Conservation (phyloP, 345 rosid species). For the Salix exigua region DNA sequence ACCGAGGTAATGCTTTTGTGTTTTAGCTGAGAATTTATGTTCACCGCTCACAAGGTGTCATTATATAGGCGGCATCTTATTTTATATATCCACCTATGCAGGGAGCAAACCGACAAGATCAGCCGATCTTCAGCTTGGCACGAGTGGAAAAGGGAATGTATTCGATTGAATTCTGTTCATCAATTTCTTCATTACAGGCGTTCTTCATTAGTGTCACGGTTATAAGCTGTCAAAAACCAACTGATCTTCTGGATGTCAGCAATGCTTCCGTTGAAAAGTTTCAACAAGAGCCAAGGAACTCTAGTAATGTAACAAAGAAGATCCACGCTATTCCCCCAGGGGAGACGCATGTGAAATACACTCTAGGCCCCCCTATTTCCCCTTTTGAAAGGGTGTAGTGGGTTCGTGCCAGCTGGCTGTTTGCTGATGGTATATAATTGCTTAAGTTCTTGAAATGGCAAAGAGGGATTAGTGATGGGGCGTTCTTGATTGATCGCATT, state of each 20-base stretch:
- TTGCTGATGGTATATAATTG: not conserved
- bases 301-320: conserved; percentile 20
- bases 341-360: conserved; percentile 40
- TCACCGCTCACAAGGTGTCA: not conserved
- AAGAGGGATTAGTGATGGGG: not conserved
- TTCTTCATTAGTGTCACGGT: conserved; percentile 59
- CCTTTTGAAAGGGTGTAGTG: conserved; percentile 74
- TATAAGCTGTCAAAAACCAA: conserved; percentile 37
- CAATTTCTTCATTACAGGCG: conserved; percentile 62
- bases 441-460: not conserved
- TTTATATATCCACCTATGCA: conserved; percentile 12
- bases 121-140: conserved; percentile 52
- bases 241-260: conserved; percentile 22
- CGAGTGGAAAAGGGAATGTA: conserved; percentile 50
- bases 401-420: not conserved
- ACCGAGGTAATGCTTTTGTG: conserved; percentile 42
- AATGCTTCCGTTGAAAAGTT: conserved; percentile 18
- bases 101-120: conserved; percentile 36
- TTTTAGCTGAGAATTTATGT: not conserved
- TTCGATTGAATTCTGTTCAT: conserved; percentile 58
- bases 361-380: conserved; percentile 71
- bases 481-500: not conserved
- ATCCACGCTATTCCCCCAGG: not conserved
- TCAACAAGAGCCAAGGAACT: conserved; percentile 17
- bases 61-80: not conserved